Conservation (phyloP, 2,329 filamentous ascomycete genomes). For the Bipolaris cookei region DNA sequence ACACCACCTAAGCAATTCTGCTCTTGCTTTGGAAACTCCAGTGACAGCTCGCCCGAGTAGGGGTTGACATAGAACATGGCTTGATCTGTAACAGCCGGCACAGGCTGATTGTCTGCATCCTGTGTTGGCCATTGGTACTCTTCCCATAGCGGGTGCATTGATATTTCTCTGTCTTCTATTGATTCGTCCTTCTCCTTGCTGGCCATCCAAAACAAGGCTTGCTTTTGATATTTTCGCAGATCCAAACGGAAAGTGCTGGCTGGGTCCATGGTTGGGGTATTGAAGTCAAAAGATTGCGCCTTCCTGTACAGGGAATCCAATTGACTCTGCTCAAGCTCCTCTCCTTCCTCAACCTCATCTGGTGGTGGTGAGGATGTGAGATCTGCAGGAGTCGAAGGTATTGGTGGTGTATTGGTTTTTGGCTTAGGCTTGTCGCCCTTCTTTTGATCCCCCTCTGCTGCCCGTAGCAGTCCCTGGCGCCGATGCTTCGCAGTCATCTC, state of each 20-base stretch:
- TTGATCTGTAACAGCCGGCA: conserved; percentile 70
- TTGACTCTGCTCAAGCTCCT: conserved; percentile 93
- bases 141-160: conserved; percentile 98
- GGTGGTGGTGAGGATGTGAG: conserved; percentile 62
- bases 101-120: conserved; percentile 81
- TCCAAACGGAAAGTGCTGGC: conserved; percentile 80
- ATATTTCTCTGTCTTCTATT: conserved; percentile 69
- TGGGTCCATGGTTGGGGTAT: conserved; percentile 85
- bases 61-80: conserved; percentile 92
- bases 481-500: conserved; percentile 77
- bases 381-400: conserved; percentile 45
- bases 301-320: conserved; percentile 94
- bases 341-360: conserved; percentile 77
- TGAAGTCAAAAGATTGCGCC: conserved; percentile 95
- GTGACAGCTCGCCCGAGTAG: conserved; percentile 90
- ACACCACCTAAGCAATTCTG: conserved; percentile 94
- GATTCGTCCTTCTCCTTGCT: conserved; percentile 85
- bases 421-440: conserved; percentile 52
- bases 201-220: conserved; percentile 96
- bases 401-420: conserved; percentile 55
- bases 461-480: conserved; percentile 81
- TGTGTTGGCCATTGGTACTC: conserved; percentile 89
- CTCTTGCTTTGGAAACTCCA: conserved; percentile 91
- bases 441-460: conserved; percentile 87
- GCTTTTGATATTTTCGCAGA: conserved; percentile 91